A percentile compares a stretch with the other conserved stretches of the same genome.
These are phyloP conservation scores for Rhytidiadelphus loreus DNA, from an alignment of 225 moss, liverwort and hornwort genomes.

Conservation along the genomic window DNA sequence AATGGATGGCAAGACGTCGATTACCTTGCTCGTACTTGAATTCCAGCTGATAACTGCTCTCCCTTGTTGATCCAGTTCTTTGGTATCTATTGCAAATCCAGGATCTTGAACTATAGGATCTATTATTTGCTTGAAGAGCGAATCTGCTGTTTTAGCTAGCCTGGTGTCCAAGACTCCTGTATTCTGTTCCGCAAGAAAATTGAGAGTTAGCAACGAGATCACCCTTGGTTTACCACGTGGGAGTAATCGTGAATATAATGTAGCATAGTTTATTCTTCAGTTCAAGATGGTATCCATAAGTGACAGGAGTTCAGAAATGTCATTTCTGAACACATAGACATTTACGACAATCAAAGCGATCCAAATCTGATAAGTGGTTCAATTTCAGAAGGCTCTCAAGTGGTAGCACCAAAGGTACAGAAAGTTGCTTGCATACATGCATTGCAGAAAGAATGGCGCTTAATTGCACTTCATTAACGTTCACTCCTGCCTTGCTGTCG, in stretches of 20 bases:
- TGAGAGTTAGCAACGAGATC: background rate
- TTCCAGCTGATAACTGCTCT: conserved; percentile 47
- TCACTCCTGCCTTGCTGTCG: conserved; percentile 26
- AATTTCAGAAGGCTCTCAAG: background rate
- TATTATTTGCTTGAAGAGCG: conserved; percentile 54
- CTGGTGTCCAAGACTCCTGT: conserved; percentile 53
- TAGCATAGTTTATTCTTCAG: background rate
- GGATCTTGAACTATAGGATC: conserved; percentile 52
- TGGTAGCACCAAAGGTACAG: background rate
- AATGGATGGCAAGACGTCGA: background rate
- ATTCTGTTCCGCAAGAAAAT: conserved; percentile 34
- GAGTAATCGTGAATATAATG: background rate
- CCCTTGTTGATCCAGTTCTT: conserved; percentile 4
- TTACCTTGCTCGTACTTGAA: conserved; percentile 43
- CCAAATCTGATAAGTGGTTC: background rate
- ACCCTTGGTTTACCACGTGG: background rate
- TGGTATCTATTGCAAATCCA: conserved; percentile 23
- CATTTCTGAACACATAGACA: background rate
- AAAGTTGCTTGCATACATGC: conserved; percentile 52
- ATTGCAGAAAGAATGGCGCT: conserved; percentile 66
- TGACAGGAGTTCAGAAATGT: background rate
- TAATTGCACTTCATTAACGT: conserved; percentile 35
- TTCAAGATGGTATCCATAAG: background rate
- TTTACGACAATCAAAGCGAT: background rate
- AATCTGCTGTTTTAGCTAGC: conserved; percentile 71